Conservation (phyloP, 345 rosid species). For the Hibiscus tridactylites region DNA sequence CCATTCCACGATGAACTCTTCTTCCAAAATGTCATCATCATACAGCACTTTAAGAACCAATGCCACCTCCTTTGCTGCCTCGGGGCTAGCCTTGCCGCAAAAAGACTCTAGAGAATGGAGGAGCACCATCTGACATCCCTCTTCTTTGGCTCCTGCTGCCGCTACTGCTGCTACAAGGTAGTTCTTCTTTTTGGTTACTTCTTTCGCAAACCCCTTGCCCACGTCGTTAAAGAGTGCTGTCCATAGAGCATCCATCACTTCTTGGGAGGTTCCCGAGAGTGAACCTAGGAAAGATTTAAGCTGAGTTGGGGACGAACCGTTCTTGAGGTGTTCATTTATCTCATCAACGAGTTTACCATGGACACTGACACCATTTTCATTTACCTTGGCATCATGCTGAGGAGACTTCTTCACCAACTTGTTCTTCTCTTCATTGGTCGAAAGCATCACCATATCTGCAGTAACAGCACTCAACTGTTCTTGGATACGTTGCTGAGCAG, state of each 20-base stretch:
- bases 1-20: conserved; percentile 66
- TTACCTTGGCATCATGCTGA: conserved; percentile 16
- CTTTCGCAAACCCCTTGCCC: conserved; percentile 51
- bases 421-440: conserved; percentile 40
- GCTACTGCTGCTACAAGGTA: conserved; percentile 37
- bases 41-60: conserved; percentile 60
- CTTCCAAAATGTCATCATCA: conserved; percentile 69
- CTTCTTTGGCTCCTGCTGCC: conserved; percentile 25
- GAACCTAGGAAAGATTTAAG: conserved; percentile 39
- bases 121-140: conserved; percentile 43
- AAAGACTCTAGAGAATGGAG: conserved; percentile 46
- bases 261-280: conserved; percentile 44
- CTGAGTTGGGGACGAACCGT: conserved; percentile 40
- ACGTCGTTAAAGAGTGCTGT: conserved; percentile 49
- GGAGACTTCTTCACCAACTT: conserved; percentile 30
- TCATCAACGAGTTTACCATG: conserved; percentile 29
- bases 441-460: conserved; percentile 86
- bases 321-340: conserved; percentile 42
- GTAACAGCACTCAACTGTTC: conserved; percentile 77
- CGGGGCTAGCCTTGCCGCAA: conserved; percentile 33
- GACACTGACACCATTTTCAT: conserved; percentile 24
- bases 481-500: conserved; percentile 71
- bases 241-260: conserved; percentile 50
- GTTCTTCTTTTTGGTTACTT: conserved; percentile 57
- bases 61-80: conserved; percentile 58